Conservation (phyloP, 805 yeast species). For the Metschnikowia koreensis region DNA sequence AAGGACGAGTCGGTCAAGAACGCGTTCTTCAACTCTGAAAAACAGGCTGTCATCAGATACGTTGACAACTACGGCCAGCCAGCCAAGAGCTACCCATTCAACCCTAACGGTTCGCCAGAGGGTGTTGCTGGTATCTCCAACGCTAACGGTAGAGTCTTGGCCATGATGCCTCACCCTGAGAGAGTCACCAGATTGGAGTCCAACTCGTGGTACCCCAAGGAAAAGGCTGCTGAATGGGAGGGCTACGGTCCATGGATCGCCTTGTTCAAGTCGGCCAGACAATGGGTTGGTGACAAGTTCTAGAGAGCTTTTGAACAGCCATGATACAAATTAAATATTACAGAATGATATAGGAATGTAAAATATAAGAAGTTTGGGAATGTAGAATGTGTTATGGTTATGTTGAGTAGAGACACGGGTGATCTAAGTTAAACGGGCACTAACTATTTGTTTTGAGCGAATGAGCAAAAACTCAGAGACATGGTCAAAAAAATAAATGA, state of each 20-base stretch:
- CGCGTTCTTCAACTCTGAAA: slow-evolving; percentile 45
- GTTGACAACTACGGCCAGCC: slow-evolving; percentile 88
- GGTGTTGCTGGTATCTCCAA: slow-evolving; percentile 92
- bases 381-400: neutral
- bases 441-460: too few relatives aligned
- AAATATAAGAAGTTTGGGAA: neutral
- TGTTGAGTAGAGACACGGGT: too few relatives aligned
- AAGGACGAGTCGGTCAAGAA: slow-evolving; percentile 40
- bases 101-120: slow-evolving; percentile 93
- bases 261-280: slow-evolving; percentile 87
- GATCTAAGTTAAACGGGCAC: too few relatives aligned
- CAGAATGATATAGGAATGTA: neutral
- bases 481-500: too few relatives aligned
- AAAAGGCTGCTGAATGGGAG: slow-evolving; percentile 62
- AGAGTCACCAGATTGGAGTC: slow-evolving; percentile 85
- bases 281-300: slow-evolving; percentile 68
- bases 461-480: too few relatives aligned
- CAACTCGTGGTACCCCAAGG: slow-evolving; percentile 83
- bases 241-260: slow-evolving; percentile 95
- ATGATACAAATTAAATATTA: neutral
- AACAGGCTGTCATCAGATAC: slow-evolving; percentile 68
- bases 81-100: slow-evolving; percentile 84
- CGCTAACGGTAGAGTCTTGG: slow-evolving; percentile 91
- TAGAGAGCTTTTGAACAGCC: slow-evolving; percentile 2
- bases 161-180: slow-evolving; percentile 99